Conservation (phyloP, 768 basidiomycete species). For the Crucibulum laeve region DNA sequence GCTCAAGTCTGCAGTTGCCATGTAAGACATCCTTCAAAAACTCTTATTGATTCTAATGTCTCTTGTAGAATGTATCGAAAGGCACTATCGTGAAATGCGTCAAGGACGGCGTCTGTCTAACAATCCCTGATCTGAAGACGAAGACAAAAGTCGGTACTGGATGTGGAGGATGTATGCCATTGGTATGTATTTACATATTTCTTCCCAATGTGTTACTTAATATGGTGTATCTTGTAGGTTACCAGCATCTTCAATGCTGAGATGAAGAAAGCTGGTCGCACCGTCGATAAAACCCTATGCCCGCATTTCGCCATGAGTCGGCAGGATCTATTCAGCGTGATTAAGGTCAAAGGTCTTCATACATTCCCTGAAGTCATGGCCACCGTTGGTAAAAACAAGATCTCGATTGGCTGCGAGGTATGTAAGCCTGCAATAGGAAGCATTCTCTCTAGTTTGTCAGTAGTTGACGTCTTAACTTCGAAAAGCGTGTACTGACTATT, state of each 20-base stretch:
- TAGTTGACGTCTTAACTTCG: neutral
- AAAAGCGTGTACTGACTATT: neutral
- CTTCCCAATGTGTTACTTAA: neutral
- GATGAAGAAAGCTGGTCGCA: conserved; percentile 64
- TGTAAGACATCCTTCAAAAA: conserved; percentile 17
- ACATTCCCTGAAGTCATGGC: conserved; percentile 54
- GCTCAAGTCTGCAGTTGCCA: conserved; percentile 72
- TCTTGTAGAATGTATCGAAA: conserved; percentile 55
- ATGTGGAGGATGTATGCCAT: conserved; percentile 70
- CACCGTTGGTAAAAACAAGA: conserved; percentile 38
- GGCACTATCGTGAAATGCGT: conserved; percentile 48
- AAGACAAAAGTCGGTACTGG: conserved; percentile 72
- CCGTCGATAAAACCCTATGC: conserved; percentile 57
- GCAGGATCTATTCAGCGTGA: conserved; percentile 61
- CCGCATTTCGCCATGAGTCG: conserved; percentile 61
- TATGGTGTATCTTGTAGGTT: conserved; percentile 6
- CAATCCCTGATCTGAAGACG: conserved; percentile 50
- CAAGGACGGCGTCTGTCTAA: conserved; percentile 39
- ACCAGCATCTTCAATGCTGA: conserved; percentile 44
- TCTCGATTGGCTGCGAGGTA: conserved; percentile 63
- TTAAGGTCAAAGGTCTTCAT: conserved; percentile 57
- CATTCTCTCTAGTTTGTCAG: conserved; percentile 37
- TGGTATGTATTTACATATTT: conserved; percentile 27
- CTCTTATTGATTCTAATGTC: neutral
- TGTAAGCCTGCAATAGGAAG: conserved; percentile 69